These are phyloP conservation scores for Beauveria rudraprayagi DNA, from an alignment of 2,329 filamentous ascomycete species.

Conservation along the genomic window DNA sequence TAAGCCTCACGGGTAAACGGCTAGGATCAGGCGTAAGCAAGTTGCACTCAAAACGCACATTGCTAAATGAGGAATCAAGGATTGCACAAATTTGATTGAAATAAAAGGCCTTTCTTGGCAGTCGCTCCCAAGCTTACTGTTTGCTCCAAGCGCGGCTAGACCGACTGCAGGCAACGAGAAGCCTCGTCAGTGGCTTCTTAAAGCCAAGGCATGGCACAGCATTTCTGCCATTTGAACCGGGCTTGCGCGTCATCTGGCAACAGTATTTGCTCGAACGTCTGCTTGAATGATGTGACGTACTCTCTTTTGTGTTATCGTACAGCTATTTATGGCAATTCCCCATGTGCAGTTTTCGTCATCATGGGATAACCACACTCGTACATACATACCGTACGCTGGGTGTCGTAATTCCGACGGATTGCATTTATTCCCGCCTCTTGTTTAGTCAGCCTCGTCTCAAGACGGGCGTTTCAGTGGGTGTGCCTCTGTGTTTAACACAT, in stretches of 20 bases:
- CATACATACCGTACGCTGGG: background rate
- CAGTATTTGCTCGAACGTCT: too few species aligned
- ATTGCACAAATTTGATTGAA: background rate
- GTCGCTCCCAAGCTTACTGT: too few species aligned
- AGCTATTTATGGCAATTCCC: background rate
- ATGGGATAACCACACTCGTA: background rate
- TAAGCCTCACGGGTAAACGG: background rate
- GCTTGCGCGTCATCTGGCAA: too few species aligned
- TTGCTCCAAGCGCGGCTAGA: too few species aligned
- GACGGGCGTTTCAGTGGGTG: slow-evolving; percentile 36
- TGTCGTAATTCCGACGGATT: background rate
- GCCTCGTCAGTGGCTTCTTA: too few species aligned
- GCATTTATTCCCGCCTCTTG: background rate
- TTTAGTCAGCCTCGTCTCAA: background rate
- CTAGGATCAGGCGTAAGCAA: background rate
- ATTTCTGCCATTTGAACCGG: too few species aligned
- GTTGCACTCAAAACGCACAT: background rate
- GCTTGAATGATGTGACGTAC: background rate
- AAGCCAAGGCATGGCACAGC: too few species aligned
- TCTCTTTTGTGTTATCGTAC: background rate
- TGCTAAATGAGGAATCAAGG: background rate
- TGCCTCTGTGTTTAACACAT: slow-evolving; percentile 52
- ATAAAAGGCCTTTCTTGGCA: background rate
- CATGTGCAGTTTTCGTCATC: background rate
- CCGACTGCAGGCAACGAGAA: too few species aligned